Evolutionary conservation across 192 early-diverging fungal species (phyloP).

Genomic region (Glomus cerebriforme): DNA sequence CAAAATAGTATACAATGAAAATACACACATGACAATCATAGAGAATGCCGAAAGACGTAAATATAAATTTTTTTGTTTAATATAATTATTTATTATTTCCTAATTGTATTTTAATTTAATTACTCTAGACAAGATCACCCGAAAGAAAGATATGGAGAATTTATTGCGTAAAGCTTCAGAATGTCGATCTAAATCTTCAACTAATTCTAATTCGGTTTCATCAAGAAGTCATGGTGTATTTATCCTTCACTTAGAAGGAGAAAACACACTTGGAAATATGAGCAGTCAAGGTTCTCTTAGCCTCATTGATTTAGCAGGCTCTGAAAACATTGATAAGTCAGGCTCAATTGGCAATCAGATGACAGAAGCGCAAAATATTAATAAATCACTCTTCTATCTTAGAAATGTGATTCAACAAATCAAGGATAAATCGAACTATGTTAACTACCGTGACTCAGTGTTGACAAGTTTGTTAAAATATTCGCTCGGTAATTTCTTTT

Average conservation of each 20-base stretch:
- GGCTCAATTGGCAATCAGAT: slow-evolving; percentile 87
- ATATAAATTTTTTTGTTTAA: neutral
- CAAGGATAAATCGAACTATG: slow-evolving; percentile 72
- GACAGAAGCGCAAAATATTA: slow-evolving; percentile 95
- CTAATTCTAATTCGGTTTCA: slow-evolving; percentile 90
- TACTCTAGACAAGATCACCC: neutral
- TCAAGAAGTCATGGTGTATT: slow-evolving; percentile 96
- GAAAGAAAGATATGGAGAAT: neutral
- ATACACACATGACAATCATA: neutral
- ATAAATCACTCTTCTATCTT: slow-evolving; percentile 86
- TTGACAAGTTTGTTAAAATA: slow-evolving; percentile 62
- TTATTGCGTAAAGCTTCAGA: slow-evolving; percentile 53
- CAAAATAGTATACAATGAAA: slow-evolving; percentile 14
- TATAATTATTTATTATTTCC: no score
- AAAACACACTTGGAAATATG: slow-evolving; percentile 75
- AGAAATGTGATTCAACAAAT: slow-evolving; percentile 91
- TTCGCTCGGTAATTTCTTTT: slow-evolving; percentile 41
- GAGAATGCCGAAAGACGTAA: neutral
- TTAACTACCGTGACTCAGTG: slow-evolving; percentile 96
- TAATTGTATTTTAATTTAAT: slow-evolving; percentile 57
- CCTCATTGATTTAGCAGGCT: slow-evolving; percentile 94
- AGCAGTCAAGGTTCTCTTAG: slow-evolving; percentile 77
- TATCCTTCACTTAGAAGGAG: slow-evolving; percentile 76
- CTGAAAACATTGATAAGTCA: slow-evolving; percentile 80
- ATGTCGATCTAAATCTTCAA: slow-evolving; percentile 90